These are phyloP conservation scores for Laetiporus sulphureus DNA, from an alignment of 1,284 basidiomycete genomes.

Conservation along the genomic window DNA sequence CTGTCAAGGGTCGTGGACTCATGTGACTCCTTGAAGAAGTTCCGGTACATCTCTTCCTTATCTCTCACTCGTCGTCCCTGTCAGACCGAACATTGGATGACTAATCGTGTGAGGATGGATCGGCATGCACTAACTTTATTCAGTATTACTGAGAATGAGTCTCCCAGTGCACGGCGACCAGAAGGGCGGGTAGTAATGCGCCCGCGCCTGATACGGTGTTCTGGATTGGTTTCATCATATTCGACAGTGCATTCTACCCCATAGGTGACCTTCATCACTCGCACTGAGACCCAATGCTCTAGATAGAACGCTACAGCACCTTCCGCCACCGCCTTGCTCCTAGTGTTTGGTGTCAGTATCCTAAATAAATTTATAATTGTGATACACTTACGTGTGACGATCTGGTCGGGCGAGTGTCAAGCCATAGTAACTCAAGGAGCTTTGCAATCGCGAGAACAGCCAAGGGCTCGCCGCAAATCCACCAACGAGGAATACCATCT, in stretches of 20 bases:
- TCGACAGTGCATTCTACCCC: slow-evolving; percentile 21
- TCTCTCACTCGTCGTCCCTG: background rate
- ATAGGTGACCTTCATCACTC: slow-evolving; percentile 30
- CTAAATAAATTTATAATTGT: background rate
- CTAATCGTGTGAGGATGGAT: no score
- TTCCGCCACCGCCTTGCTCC: slow-evolving; percentile 28
- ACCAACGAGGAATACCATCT: slow-evolving; percentile 34
- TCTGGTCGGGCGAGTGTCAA: slow-evolving; percentile 38
- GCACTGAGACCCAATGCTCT: slow-evolving; percentile 28
- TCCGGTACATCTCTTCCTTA: background rate
- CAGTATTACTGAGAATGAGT: slow-evolving; percentile 6
- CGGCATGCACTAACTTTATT: no score
- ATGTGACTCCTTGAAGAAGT: background rate
- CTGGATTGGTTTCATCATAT: slow-evolving; percentile 16
- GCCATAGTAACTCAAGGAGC: slow-evolving; percentile 21
- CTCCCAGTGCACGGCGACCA: background rate
- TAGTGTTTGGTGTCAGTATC: slow-evolving; percentile 1
- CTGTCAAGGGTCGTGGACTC: background rate
- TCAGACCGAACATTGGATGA: background rate
- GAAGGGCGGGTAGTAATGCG: background rate
- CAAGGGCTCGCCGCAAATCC: slow-evolving; percentile 35
- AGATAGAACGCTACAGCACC: slow-evolving; percentile 31
- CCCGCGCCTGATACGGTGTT: slow-evolving; percentile 7
- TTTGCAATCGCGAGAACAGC: slow-evolving; percentile 25
- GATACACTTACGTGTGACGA: slow-evolving; percentile 25